phyloP scores from a whole-genome alignment of 805 yeast species.

The Candida qinlingensis region DNA sequence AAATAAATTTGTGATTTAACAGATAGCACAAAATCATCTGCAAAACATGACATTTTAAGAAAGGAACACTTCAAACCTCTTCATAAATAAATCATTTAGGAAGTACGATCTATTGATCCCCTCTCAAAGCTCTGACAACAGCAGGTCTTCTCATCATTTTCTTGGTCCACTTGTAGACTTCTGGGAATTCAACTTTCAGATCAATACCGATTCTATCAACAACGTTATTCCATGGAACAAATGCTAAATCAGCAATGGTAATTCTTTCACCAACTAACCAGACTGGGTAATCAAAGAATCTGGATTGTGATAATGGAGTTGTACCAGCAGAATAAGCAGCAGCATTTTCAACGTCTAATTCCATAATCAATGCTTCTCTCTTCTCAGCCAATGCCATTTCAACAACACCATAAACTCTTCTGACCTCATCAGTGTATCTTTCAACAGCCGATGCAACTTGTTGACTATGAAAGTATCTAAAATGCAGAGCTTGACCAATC shows the following conservation, averaged over 20 bases:
- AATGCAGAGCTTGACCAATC: conserved; percentile 96
- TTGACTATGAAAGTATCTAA: conserved; percentile 82
- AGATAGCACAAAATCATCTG: too few species aligned
- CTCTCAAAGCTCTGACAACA: conserved; percentile 79
- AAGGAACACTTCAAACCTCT: neutral
- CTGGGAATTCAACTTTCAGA: conserved; percentile 83
- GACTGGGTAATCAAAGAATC: conserved; percentile 88
- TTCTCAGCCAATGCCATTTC: conserved; percentile 94
- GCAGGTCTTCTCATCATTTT: conserved; percentile 95
- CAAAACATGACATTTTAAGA: too few species aligned
- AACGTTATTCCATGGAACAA: conserved; percentile 96
- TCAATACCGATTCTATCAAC: conserved; percentile 90
- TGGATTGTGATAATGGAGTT: conserved; percentile 76
- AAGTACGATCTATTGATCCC: conserved; percentile 35
- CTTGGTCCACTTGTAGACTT: conserved; percentile 93
- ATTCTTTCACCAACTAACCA: conserved; percentile 88
- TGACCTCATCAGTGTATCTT: conserved; percentile 85
- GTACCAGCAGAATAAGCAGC: conserved; percentile 85
- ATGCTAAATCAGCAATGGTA: conserved; percentile 85
- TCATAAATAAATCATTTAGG: neutral
- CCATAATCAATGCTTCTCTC: conserved; percentile 86
- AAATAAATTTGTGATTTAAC: too few species aligned
- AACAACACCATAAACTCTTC: conserved; percentile 88
- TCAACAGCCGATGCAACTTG: conserved; percentile 86
- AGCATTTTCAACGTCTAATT: conserved; percentile 79